phyloP scores from a whole-genome alignment of 352 stramenopile genomes.

The Pythium apleroticum region DNA sequence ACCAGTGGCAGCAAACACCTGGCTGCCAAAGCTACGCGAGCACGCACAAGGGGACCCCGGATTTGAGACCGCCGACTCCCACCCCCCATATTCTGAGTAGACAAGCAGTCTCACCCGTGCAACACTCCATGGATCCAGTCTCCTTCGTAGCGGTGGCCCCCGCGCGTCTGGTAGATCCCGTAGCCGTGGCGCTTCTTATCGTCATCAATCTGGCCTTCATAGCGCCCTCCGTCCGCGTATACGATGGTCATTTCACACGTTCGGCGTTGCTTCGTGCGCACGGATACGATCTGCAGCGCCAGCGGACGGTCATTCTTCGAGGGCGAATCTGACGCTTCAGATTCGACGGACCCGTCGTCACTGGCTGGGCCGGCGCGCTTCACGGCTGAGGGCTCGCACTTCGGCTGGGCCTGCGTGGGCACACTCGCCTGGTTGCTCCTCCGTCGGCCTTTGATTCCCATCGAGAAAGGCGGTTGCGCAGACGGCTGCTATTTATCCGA shows the following conservation, averaged over 20 bases:
- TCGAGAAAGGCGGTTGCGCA: slow-evolving; percentile 16
- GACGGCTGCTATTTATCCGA: not conserved
- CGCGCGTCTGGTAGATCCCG: slow-evolving; percentile 48
- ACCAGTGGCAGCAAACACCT: slow-evolving; percentile 74
- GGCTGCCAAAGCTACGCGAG: slow-evolving; percentile 71
- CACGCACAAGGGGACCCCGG: slow-evolving; percentile 1
- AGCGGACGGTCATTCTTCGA: slow-evolving; percentile 22
- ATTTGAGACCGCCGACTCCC: slow-evolving; percentile 21
- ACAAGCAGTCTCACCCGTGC: slow-evolving; percentile 63
- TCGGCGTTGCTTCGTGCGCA: slow-evolving; percentile 42
- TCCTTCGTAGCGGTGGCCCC: slow-evolving; percentile 75
- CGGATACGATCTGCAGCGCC: slow-evolving; percentile 47
- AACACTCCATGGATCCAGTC: slow-evolving; percentile 82
- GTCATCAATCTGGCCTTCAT: slow-evolving; percentile 56
- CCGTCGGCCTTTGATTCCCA: slow-evolving; percentile 70
- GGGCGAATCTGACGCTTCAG: not conserved
- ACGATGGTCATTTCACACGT: slow-evolving; percentile 34
- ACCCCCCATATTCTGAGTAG: slow-evolving; percentile 9
- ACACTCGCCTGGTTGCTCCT: slow-evolving; percentile 30
- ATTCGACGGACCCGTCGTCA: slow-evolving; percentile 20
- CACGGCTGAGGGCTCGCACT: slow-evolving; percentile 21
- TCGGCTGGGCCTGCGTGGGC: slow-evolving; percentile 6
- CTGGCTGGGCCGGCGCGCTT: slow-evolving; percentile 14
- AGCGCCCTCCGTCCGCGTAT: slow-evolving; percentile 72
- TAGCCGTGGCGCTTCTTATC: slow-evolving; percentile 58